A percentile compares a stretch with the other conserved stretches of the same genome.
Conservation (phyloP, 2,329 filamentous ascomycete genomes). For the Talaromyces sp. region DNA sequence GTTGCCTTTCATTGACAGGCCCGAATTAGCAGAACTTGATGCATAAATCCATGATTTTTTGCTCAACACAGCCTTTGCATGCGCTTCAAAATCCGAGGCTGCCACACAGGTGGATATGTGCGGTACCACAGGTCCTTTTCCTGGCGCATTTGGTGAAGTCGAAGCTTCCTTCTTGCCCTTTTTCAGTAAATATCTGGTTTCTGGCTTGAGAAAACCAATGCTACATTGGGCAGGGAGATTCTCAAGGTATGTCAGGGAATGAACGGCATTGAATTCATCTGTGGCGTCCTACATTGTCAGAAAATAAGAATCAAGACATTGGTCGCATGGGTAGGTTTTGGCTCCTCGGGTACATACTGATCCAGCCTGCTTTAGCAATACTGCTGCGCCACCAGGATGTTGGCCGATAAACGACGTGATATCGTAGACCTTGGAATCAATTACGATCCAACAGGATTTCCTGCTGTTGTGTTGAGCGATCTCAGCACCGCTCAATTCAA, state of each 20-base stretch:
- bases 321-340: background rate
- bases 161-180: background rate
- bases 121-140: background rate
- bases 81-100: background rate
- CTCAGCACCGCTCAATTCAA: background rate
- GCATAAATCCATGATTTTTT: background rate
- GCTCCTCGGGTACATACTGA: background rate
- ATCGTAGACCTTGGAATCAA: background rate
- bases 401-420: background rate
- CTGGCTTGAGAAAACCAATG: background rate
- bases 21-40: background rate
- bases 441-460: background rate
- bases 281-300: background rate
- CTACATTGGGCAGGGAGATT: background rate
- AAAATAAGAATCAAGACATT: background rate
- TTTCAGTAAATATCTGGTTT: background rate
- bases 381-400: background rate
- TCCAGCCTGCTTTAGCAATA: background rate
- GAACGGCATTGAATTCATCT: background rate
- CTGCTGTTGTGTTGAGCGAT: background rate
- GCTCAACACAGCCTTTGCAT: background rate
- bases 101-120: background rate
- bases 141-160: background rate
- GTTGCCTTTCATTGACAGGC: background rate
- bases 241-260: background rate